Percentiles rank a stretch among this genome's conserved stretches.
Evolutionary conservation across 2,329 filamentous ascomycete genomes (phyloP).

Genomic region (Amphichorda felina): DNA sequence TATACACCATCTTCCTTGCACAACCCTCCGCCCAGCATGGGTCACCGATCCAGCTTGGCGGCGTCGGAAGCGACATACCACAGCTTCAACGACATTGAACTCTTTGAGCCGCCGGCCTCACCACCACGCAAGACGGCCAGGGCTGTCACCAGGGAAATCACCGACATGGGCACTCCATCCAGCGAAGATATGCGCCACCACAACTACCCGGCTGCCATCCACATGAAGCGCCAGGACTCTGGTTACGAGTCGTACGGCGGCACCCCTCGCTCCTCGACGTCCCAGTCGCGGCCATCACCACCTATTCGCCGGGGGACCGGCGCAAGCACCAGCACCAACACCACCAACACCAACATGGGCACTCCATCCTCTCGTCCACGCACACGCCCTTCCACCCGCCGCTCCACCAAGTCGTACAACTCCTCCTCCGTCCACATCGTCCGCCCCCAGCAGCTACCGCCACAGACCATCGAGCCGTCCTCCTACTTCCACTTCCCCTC

Average conservation of each 20-base stretch:
- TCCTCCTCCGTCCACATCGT: constrained; percentile 2
- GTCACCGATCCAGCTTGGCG: constrained; percentile 26
- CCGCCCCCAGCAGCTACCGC: neutral
- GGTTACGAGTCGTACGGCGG: constrained; percentile 41
- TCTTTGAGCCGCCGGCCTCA: constrained; percentile 26
- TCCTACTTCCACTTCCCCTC: constrained; percentile 39
- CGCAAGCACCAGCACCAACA: constrained; percentile 1
- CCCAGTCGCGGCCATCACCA: constrained; percentile 13
- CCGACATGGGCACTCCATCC: no score
- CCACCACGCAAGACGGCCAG: constrained; percentile 6
- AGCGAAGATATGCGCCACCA: no score
- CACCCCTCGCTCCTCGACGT: constrained; percentile 24
- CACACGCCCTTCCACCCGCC: constrained; percentile 27
- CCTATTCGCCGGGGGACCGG: constrained; percentile 21
- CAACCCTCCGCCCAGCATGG: constrained; percentile 9
- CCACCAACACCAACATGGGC: no score
- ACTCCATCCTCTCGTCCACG: constrained; percentile 16
- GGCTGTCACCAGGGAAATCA: neutral
- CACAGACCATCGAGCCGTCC: constrained; percentile 16
- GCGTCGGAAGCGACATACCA: constrained; percentile 39
- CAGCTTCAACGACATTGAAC: constrained; percentile 39
- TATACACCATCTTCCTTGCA: no score
- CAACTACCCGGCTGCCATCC: constrained; percentile 19
- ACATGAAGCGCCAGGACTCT: constrained; percentile 45
- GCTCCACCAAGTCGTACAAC: constrained; percentile 17